Percentiles rank a stretch among this genome's conserved stretches.
These are phyloP conservation scores for Senecio squalidus DNA, from an alignment of 140 eudicot genomes.

Conservation along the genomic window DNA sequence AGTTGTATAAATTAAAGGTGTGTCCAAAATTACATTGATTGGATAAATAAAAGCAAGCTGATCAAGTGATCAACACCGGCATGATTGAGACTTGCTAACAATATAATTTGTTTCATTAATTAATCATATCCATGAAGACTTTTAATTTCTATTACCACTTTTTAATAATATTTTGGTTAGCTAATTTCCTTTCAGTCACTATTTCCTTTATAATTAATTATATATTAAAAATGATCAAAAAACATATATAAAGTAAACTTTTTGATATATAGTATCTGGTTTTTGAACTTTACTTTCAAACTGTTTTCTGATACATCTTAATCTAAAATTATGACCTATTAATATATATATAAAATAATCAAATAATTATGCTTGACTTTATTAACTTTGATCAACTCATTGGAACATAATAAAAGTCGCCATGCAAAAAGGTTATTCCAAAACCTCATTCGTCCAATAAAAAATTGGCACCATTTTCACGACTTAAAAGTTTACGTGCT, in stretches of 20 bases:
- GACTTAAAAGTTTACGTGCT: constrained; percentile 24
- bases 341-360: no score
- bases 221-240: not conserved
- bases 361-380: no score
- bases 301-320: constrained; percentile 1
- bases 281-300: constrained; percentile 26
- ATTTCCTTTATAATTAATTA: not conserved
- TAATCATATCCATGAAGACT: constrained; percentile 15
- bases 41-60: constrained; percentile 3
- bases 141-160: not conserved
- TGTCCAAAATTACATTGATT: not conserved
- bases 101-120: constrained; percentile 9
- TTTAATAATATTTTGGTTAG: not conserved
- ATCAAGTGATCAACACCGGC: constrained; percentile 8
- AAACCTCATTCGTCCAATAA: constrained; percentile 8
- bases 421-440: constrained; percentile 26
- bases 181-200: not conserved
- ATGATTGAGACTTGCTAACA: constrained; percentile 26
- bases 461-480: constrained; percentile 14
- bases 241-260: not conserved
- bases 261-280: constrained; percentile 10
- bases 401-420: constrained; percentile 5
- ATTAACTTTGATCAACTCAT: not conserved
- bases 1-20: not conserved
- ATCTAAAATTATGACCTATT: constrained; percentile 10